Evolutionary conservation across 1,284 basidiomycete species (phyloP).

Genomic region (Kalmanozyma brasiliensis): DNA sequence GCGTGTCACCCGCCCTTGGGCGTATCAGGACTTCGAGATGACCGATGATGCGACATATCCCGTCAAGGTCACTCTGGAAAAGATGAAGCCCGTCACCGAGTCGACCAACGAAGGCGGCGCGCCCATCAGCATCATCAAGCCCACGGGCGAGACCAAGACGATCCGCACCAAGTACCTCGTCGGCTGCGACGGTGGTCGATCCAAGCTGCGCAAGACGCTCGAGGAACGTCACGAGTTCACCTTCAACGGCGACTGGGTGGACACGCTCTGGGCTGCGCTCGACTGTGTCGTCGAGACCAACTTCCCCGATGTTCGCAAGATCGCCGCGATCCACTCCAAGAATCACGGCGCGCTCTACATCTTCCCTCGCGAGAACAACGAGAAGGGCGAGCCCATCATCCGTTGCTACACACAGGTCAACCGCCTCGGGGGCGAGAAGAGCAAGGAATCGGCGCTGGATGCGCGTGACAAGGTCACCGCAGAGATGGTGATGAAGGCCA

Average conservation of each 20-base stretch:
- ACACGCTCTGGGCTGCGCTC: conserved; percentile 64
- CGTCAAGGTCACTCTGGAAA: conserved; percentile 60
- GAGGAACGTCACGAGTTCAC: conserved; percentile 54
- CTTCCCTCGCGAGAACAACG: conserved; percentile 68
- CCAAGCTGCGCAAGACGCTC: conserved; percentile 65
- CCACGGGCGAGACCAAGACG: conserved; percentile 60
- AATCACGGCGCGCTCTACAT: conserved; percentile 67
- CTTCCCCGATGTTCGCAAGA: conserved; percentile 65
- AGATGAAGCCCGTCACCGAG: conserved; percentile 59
- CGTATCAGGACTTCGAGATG: conserved; percentile 57
- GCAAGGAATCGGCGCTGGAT: conserved; percentile 53
- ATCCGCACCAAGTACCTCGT: conserved; percentile 69
- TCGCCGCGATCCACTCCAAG: conserved; percentile 63
- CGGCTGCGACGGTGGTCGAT: conserved; percentile 68
- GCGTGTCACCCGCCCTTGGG: conserved; percentile 65
- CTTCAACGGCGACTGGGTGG: conserved; percentile 63
- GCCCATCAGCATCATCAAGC: conserved; percentile 57
- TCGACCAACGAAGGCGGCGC: conserved; percentile 55
- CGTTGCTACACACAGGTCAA: conserved; percentile 68
- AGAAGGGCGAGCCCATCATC: conserved; percentile 66
- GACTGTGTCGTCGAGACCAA: conserved; percentile 65
- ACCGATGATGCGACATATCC: conserved; percentile 45
- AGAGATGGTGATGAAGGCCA: conserved; percentile 67
- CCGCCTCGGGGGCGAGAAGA: conserved; percentile 58
- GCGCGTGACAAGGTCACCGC: conserved; percentile 65